These are phyloP conservation scores for Gossypium trilobum DNA, from an alignment of 441 rosid genomes.

Conservation along the genomic window DNA sequence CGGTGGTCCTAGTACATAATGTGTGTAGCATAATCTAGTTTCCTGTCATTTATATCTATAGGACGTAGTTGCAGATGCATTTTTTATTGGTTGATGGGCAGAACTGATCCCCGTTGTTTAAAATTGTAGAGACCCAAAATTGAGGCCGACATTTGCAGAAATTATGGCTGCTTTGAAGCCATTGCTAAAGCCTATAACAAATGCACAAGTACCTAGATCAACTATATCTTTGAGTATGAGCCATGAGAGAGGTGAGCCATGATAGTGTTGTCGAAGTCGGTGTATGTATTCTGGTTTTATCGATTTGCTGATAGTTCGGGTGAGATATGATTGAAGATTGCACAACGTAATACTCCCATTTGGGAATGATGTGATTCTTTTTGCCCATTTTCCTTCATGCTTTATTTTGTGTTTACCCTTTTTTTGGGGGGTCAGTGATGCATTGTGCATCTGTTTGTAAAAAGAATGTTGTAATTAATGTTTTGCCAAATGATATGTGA, in stretches of 20 bases:
- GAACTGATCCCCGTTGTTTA: constrained; percentile 15
- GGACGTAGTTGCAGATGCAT: not conserved
- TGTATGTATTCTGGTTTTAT: too few relatives aligned
- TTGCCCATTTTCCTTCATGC: too few relatives aligned
- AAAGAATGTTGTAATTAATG: too few relatives aligned
- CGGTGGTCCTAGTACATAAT: too few relatives aligned
- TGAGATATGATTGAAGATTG: too few relatives aligned
- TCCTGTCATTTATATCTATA: not conserved
- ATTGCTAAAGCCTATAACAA: constrained; percentile 65
- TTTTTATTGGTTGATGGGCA: not conserved
- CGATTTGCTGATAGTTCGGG: too few relatives aligned
- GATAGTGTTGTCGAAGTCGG: constrained; percentile 17
- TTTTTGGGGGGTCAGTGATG: too few relatives aligned
- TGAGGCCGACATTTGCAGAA: constrained; percentile 87
- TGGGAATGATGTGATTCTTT: too few relatives aligned
- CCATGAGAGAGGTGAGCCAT: constrained; percentile 23
- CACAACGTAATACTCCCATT: too few relatives aligned
- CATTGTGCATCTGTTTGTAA: too few relatives aligned
- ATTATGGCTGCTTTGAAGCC: constrained; percentile 83
- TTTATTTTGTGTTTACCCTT: too few relatives aligned
- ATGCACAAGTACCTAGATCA: constrained; percentile 41
- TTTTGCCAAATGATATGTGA: too few relatives aligned
- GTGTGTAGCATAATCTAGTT: not conserved
- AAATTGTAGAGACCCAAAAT: constrained; percentile 57
- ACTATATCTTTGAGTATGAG: constrained; percentile 19